Base-by-base conservation (phyloP, 345 rosid genomes). In the Euclidium syriacum region DNA sequence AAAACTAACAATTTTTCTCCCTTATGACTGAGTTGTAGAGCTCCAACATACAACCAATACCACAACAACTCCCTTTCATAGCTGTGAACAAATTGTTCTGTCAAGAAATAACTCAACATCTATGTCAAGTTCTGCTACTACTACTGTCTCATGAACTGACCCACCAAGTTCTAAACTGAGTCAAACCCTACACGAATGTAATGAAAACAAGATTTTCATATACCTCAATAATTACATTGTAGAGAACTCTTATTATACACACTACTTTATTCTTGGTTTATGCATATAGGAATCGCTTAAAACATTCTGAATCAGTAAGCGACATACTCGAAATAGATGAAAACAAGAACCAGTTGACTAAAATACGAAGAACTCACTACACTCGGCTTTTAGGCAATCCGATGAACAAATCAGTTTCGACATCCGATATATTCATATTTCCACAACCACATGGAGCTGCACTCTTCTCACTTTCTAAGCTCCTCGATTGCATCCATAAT, bases 401-500 rank as follows among this genome's bases (percentile, higher is more conserved):
- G 14, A 50, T 62, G 58, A 32, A 62, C 48, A 62, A 51, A 22
- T 39, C 40, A 50, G 50, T 63, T 50, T 39, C 4, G 1, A 51
- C 50, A 51, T 51, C 29, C 3, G 23, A 50, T 39, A 40, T 14
- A 11, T 50, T 51, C 30, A 50, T 27, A 12, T 39, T 51, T 50
- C 16, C 68, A 27, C 5, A 18, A 27, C 5, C n/a, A 51, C 24
- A 39, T 0, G 58, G 51, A n/a, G 49, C 16, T 51, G 5, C 23
- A 39, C 32, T 63, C 22, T 51, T 39, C 16, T 51, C 68, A 63
- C 32, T n/a, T 16, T 39, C 30, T 27, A 51, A 7, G 27, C 49
- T 50, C 22, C 40, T 63, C 4, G 32, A 63, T 35, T 62, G 57
- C 57, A 36, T 62, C 48, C 57, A 49, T 57, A 62, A 62, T 26